Evolutionary conservation across 352 stramenopile genomes (phyloP).

Genomic region (Phytophthora pluvialis): DNA sequence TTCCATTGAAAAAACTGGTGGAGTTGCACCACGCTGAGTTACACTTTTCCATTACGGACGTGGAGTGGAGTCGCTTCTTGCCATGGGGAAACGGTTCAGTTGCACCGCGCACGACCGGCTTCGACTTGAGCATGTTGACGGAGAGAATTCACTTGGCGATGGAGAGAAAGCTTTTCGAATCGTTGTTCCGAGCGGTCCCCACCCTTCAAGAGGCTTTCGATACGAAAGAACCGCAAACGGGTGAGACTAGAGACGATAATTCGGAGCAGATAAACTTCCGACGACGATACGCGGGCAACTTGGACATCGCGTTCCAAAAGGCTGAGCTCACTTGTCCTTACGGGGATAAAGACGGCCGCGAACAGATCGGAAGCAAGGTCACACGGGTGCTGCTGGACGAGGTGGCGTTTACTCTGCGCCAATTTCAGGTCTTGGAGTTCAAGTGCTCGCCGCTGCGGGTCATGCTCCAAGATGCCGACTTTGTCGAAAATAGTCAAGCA

Average conservation of each 20-base stretch:
- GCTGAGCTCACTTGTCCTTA: constrained; percentile 46
- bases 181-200: constrained; percentile 21
- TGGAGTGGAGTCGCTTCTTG: constrained; percentile 37
- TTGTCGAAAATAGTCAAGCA: neutral
- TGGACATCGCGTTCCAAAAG: constrained; percentile 56
- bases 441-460: constrained; percentile 34
- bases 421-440: constrained; percentile 60
- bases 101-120: constrained; percentile 20
- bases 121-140: constrained; percentile 37
- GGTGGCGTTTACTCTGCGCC: constrained; percentile 49
- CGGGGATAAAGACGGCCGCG: constrained; percentile 21
- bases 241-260: neutral
- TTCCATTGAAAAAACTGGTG: constrained; percentile 20
- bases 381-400: constrained; percentile 44
- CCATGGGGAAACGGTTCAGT: constrained; percentile 6
- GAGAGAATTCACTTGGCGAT: constrained; percentile 18
- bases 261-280: constrained; percentile 35
- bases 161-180: constrained; percentile 19
- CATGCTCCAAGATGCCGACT: constrained; percentile 33
- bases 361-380: constrained; percentile 34
- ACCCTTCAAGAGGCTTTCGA: constrained; percentile 50
- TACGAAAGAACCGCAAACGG: constrained; percentile 31
- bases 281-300: constrained; percentile 52
- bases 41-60: constrained; percentile 57
- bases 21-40: constrained; percentile 33